Conservation (phyloP, 495 filamentous ascomycete species). For the Parachaetomium inaequale region DNA sequence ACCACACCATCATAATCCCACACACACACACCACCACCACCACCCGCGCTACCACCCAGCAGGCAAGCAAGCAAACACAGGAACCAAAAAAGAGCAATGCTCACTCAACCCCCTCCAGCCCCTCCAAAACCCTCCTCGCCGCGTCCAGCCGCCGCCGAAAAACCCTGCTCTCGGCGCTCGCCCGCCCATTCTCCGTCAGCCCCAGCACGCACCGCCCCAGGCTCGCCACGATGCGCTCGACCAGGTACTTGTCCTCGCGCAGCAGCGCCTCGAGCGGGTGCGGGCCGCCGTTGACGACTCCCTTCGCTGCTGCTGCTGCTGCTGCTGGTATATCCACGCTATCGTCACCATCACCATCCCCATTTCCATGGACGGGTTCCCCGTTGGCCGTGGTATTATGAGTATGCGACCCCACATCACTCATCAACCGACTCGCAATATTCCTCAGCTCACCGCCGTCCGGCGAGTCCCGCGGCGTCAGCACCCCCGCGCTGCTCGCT, state of each 20-base stretch:
- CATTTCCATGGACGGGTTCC: not conserved
- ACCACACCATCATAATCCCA: no score
- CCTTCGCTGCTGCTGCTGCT: not conserved
- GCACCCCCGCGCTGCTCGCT: slow-evolving; percentile 35
- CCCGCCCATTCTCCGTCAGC: slow-evolving; percentile 59
- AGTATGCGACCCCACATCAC: slow-evolving; percentile 36
- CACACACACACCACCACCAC: no score
- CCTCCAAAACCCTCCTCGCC: slow-evolving; percentile 68
- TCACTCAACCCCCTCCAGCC: slow-evolving; percentile 36
- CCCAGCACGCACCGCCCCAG: slow-evolving; percentile 67
- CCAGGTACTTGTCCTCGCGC: slow-evolving; percentile 66
- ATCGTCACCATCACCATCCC: slow-evolving; percentile 21
- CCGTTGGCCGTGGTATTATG: slow-evolving; percentile 4
- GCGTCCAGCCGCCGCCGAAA: slow-evolving; percentile 68
- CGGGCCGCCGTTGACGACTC: slow-evolving; percentile 12
- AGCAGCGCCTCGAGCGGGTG: slow-evolving; percentile 50
- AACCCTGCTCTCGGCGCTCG: slow-evolving; percentile 57
- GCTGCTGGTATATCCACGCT: not conserved
- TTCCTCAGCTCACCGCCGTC: slow-evolving; percentile 30
- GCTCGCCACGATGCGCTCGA: slow-evolving; percentile 72
- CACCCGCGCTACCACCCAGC: no score
- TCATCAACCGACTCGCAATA: slow-evolving; percentile 40
- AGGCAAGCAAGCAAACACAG: not conserved
- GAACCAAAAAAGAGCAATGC: not conserved
- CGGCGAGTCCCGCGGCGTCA: slow-evolving; percentile 36